Evolutionary conservation across 176 grass and related monocot species (phyloP).

Genomic region (Aegilops umbellulata): DNA sequence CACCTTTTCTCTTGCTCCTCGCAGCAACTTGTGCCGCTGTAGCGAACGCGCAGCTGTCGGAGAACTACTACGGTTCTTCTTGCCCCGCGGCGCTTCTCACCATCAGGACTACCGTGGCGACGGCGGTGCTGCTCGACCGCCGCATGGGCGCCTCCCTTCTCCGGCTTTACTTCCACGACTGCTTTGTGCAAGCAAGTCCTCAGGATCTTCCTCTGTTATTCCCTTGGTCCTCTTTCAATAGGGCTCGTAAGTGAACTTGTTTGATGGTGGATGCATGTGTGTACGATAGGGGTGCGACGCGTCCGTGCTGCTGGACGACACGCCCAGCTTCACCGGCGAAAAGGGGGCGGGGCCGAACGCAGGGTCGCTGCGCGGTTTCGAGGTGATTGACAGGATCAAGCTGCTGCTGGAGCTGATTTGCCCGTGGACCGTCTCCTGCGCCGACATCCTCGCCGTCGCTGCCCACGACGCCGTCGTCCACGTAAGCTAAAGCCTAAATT

Average conservation of each 20-base stretch:
- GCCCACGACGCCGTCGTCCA: constrained; percentile 57
- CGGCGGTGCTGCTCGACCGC: constrained; percentile 42
- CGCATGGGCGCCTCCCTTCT: constrained; percentile 79
- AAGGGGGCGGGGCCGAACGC: constrained; percentile 46
- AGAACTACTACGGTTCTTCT: constrained; percentile 57
- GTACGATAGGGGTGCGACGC: constrained; percentile 47
- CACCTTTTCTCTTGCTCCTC: not conserved
- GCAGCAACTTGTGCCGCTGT: constrained; percentile 6
- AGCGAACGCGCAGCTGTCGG: constrained; percentile 64
- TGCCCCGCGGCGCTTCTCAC: constrained; percentile 58
- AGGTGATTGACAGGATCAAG: constrained; percentile 55
- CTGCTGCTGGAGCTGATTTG: constrained; percentile 47
- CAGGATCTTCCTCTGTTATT: not conserved
- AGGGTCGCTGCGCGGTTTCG: constrained; percentile 53
- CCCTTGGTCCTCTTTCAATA: no score
- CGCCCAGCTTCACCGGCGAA: constrained; percentile 54
- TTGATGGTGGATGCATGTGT: not conserved
- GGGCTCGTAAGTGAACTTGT: not conserved
- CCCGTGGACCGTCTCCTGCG: constrained; percentile 58
- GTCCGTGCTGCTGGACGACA: constrained; percentile 64
- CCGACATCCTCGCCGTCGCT: constrained; percentile 57
- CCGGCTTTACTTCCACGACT: constrained; percentile 73
- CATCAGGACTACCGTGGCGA: constrained; percentile 43
- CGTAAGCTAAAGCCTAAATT: constrained; percentile 23
- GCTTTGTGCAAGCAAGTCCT: constrained; percentile 66